A percentile compares a stretch with the other conserved stretches of the same genome.
Conservation (phyloP, 1,139 yeast species). For the Protomyces macrosporus region DNA sequence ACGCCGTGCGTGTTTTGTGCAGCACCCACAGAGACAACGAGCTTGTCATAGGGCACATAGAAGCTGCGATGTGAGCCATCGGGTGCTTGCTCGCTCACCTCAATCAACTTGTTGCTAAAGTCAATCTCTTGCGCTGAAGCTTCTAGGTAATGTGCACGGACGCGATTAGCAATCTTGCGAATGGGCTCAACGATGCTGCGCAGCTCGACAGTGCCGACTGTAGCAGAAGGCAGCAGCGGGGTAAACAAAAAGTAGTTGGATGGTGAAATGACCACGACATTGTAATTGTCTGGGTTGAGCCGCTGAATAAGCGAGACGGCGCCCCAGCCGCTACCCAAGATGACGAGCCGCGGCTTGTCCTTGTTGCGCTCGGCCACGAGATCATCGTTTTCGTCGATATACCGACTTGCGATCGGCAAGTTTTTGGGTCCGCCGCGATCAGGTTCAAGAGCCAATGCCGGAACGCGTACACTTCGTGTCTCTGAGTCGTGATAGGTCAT, state of each 20-base stretch:
- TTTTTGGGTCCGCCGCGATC: constrained; percentile 63
- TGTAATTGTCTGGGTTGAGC: constrained; percentile 78
- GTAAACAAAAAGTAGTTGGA: constrained; percentile 93
- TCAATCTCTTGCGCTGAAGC: constrained; percentile 86
- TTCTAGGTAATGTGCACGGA: constrained; percentile 78
- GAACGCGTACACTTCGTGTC: constrained; percentile 43
- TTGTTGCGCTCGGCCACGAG: constrained; percentile 44
- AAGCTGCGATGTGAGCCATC: constrained; percentile 51
- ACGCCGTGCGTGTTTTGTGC: constrained; percentile 62
- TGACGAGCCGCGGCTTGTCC: constrained; percentile 79
- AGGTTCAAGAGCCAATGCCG: constrained; percentile 50
- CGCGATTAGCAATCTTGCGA: constrained; percentile 57
- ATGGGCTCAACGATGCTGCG: constrained; percentile 73
- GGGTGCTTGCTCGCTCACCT: constrained; percentile 51
- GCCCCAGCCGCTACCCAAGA: constrained; percentile 95
- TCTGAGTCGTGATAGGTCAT: constrained; percentile 48
- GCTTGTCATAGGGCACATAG: constrained; percentile 58
- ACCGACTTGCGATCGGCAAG: constrained; percentile 51
- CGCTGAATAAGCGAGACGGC: constrained; percentile 63
- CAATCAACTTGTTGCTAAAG: constrained; percentile 58
- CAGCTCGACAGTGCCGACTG: constrained; percentile 86
- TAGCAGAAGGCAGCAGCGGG: constrained; percentile 80
- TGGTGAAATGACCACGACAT: constrained; percentile 85
- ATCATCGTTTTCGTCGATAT: constrained; percentile 52
- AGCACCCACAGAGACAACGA: constrained; percentile 61